These are phyloP conservation scores for Davidsoniella australis DNA, from an alignment of 2,329 filamentous ascomycete genomes.

Conservation along the genomic window DNA sequence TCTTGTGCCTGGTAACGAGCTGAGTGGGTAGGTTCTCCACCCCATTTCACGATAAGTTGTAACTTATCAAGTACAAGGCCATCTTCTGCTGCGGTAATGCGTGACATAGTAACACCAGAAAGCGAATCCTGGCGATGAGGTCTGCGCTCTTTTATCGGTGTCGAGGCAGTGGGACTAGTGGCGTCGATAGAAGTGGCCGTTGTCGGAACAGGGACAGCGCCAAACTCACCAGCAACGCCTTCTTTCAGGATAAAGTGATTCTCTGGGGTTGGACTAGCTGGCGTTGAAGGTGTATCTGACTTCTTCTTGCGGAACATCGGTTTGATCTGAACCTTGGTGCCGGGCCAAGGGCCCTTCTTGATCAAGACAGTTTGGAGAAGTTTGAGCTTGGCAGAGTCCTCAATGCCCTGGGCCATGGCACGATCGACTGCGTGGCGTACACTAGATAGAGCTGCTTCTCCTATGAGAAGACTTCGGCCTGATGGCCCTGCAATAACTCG, in stretches of 20 bases:
- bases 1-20: conserved; percentile 93
- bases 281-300: conserved; percentile 35
- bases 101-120: conserved; percentile 78
- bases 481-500: conserved; percentile 81
- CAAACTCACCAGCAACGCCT: conserved; percentile 16
- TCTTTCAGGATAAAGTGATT: conserved; percentile 15
- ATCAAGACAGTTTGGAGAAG: conserved; percentile 71
- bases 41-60: conserved; percentile 97
- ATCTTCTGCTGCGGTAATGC: conserved; percentile 85
- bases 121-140: conserved; percentile 65
- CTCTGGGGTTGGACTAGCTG: conserved; percentile 21
- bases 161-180: neutral
- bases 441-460: conserved; percentile 73
- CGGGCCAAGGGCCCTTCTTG: conserved; percentile 85
- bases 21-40: conserved; percentile 92
- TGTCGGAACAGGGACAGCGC: conserved; percentile 15
- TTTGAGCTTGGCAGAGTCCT: conserved; percentile 76
- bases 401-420: conserved; percentile 61
- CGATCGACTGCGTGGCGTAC: conserved; percentile 76
- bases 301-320: conserved; percentile 93
- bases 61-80: conserved; percentile 88
- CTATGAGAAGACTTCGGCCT: conserved; percentile 93
- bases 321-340: conserved; percentile 97
- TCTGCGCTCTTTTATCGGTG: conserved; percentile 17
- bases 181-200: neutral